Evolutionary conservation across 1,284 basidiomycete species (phyloP), one percentile per base, ranked within the genome.

Genomic region (Tremellales sp.): DNA sequence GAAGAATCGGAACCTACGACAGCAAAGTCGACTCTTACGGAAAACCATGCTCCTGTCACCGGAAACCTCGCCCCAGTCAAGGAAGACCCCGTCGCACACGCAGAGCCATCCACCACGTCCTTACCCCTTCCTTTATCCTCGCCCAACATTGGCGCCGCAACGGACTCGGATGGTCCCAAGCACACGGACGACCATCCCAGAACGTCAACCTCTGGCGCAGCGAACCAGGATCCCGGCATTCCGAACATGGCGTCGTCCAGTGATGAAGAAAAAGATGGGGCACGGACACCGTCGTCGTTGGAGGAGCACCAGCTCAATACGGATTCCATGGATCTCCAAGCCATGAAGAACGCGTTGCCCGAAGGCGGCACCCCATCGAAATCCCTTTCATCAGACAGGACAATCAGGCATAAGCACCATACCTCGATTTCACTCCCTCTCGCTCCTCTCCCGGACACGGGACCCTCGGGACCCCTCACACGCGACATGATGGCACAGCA

Each of bases 151-250:
- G 22, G 7, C 13, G n/a, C 13, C 14, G 27, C 18, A 14, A 5
- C 13, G 21, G 40, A 42, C 35, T 35, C 29, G 24, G 39, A 18
- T 28, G 48, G 24, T 27, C 44, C 42, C 7, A 45, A 49, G 14
- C 27, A 28, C 0, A 14, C 34, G 12, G 40, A 37, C 13, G 31
- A 8, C 14, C 44, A 45, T 27, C 38, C 50, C 3, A 28, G 41
- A 14, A 39, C 36, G 16, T 51, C 53, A 4, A 35, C 49, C 19
- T 40, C 61, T 12, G 51, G 57, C 14, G 37, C 54, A 3, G 39
- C 47, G 1, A 61, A 62, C 27, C 66, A 68, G 43, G 66, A 68
- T 40, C 66, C 66, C 3, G 47, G 48, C 5, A 68, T 68, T 9
- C 66, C 66, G 2, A 60, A 68, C 31, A 60, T 68, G 12, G 45